Conservation (phyloP, 208 protist genomes). For the Trypanosoma scelopori region DNA sequence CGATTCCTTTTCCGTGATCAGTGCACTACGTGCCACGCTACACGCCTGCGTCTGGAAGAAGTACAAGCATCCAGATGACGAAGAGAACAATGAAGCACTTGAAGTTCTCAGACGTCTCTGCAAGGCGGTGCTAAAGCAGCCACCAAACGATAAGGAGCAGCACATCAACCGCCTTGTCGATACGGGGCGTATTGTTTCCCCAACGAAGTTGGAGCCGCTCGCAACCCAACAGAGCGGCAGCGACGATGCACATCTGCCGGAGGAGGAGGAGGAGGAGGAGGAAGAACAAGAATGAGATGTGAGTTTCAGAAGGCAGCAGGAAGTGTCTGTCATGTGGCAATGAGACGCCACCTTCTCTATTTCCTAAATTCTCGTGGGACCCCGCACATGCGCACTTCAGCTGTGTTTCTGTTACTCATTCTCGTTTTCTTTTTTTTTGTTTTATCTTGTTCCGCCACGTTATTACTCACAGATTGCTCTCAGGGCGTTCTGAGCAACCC, state of each 20-base stretch:
- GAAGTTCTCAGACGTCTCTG: constrained; percentile 48
- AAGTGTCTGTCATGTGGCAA: background rate
- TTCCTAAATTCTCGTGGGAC: background rate
- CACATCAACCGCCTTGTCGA: constrained; percentile 29
- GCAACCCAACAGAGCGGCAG: background rate
- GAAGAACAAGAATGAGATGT: too few species aligned
- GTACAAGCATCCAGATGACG: constrained; percentile 59
- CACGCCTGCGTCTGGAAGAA: constrained; percentile 57
- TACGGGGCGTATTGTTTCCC: constrained; percentile 30
- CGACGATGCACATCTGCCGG: background rate
- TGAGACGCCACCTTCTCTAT: background rate
- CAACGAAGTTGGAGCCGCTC: constrained; percentile 6
- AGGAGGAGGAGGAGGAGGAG: too few species aligned
- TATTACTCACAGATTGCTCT: too few species aligned
- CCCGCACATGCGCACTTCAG: background rate
- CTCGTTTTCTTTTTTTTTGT: too few species aligned
- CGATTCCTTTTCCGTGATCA: constrained; percentile 42
- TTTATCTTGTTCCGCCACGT: too few species aligned
- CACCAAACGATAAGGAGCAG: constrained; percentile 33
- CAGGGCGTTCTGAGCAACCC: too few species aligned
- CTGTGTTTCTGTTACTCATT: too few species aligned
- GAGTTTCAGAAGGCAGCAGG: background rate
- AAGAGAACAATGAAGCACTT: constrained; percentile 52
- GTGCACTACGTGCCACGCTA: constrained; percentile 42
- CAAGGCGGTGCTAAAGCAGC: constrained; percentile 53